Evolutionary conservation across 441 rosid genomes (phyloP).

Genomic region (Geranium incanum): DNA sequence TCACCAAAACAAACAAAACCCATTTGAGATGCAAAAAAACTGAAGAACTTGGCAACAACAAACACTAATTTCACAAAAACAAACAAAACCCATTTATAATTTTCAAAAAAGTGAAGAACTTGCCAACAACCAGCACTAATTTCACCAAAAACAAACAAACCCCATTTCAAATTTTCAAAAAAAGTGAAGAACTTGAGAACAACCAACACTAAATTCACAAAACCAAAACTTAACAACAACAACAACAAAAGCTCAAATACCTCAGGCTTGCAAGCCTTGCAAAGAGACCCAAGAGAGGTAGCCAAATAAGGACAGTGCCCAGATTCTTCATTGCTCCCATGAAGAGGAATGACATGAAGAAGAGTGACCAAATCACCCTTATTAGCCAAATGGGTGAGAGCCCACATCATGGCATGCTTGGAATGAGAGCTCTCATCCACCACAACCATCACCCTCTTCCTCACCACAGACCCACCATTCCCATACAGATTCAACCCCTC

Average conservation of each 20-base stretch:
- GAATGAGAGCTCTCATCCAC: constrained; percentile 63
- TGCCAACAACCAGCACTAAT: not conserved
- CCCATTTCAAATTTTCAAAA: not conserved
- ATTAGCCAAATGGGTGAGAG: constrained; percentile 68
- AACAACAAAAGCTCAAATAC: constrained; percentile 23
- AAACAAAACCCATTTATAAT: not conserved
- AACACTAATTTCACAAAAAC: not conserved
- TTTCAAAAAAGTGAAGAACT: not conserved
- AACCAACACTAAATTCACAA: not conserved
- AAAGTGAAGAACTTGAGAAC: not conserved
- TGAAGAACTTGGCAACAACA: not conserved
- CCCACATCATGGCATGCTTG: constrained; percentile 95
- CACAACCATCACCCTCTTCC: constrained; percentile 85
- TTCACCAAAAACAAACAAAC: not conserved
- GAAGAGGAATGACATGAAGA: constrained; percentile 49
- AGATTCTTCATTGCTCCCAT: constrained; percentile 23
- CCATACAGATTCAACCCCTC: constrained; percentile 42
- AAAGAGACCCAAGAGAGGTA: constrained; percentile 71
- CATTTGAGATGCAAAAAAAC: not conserved
- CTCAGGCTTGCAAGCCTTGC: constrained; percentile 88
- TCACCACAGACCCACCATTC: constrained; percentile 30
- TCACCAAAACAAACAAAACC: not conserved
- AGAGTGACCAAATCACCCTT: constrained; percentile 78
- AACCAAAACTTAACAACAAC: not conserved
- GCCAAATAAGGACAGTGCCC: constrained; percentile 42